These are phyloP conservation scores for Helicocarpus griseus DNA, from an alignment of 2,329 filamentous ascomycete genomes.

Conservation along the genomic window DNA sequence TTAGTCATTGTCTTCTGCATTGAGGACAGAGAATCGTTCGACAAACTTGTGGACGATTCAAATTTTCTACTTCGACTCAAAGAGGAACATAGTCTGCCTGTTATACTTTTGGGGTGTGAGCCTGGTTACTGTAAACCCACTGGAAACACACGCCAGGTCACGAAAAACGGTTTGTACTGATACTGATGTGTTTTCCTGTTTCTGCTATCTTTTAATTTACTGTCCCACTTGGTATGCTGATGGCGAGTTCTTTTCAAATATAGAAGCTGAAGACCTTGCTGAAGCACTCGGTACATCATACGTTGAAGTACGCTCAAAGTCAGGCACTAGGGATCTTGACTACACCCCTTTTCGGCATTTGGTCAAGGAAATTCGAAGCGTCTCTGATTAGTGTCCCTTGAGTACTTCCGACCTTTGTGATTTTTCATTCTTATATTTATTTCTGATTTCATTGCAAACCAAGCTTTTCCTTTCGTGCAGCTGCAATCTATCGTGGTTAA, in stretches of 20 bases:
- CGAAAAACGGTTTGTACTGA: background rate
- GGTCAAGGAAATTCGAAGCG: background rate
- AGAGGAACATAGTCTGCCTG: background rate
- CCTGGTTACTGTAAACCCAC: background rate
- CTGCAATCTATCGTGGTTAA: no score
- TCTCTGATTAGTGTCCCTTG: background rate
- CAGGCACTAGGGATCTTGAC: background rate
- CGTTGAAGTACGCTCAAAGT: background rate
- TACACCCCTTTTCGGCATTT: background rate
- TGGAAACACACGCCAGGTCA: slow-evolving; percentile 1
- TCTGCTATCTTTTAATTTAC: background rate
- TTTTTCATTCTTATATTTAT: background rate
- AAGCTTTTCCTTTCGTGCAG: background rate
- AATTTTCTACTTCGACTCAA: background rate
- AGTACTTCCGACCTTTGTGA: background rate
- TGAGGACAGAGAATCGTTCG: background rate
- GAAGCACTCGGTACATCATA: background rate
- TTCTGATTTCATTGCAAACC: background rate
- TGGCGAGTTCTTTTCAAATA: background rate
- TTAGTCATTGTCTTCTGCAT: background rate
- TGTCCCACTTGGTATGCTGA: no score
- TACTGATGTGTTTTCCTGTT: background rate
- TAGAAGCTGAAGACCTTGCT: slow-evolving; percentile 3
- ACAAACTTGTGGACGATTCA: background rate
- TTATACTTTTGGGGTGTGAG: background rate